Base-by-base conservation (phyloP, 805 yeast species). In the Spathaspora arborariae region DNA sequence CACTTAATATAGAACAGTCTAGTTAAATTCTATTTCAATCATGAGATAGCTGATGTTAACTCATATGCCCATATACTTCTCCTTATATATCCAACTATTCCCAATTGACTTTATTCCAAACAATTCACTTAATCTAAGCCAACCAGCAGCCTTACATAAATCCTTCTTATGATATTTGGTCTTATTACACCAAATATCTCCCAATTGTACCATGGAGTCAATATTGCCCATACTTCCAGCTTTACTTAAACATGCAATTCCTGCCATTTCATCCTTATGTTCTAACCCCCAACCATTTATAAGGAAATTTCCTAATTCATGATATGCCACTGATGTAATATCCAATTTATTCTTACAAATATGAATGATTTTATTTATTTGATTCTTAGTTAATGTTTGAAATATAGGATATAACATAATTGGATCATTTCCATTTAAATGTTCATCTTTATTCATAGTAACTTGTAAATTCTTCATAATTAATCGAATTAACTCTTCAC, bases 71-170 rank as follows among this genome's bases (percentile, higher is more conserved):
- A 70, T 60, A 56, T 85, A 85, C 67, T 84, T 85, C 41, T 79
- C 80, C 61, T 83, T 85, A 65, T 84, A 80, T 30, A 85, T 83
- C 92, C 92, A 85, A 49, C 82, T 78, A 47, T 84, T 81, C 0
- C 90, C 91, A 20, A 82, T 76, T 46, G 82, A 64, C 52, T 73
- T 76, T 19, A 76, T 76, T 3, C 90, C 90, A 52, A 75, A 73
- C 22, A 73, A 65, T 45, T 82, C 89, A 13, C 88, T 85, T 26
- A 80, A 64, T 37, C 91, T 70, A 47, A 80, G 76, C 83, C 90
- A 84, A 10, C 82, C 79, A 2, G 91, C 86, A 2, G 92, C 88
- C 55, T 77, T 68, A 40, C 65, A 61, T 42, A 74, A 60, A 58
- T 87, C 86, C 55, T 79, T 82, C 62, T 80, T 80, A 45, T 80